Evolutionary conservation across 2,329 filamentous ascomycete species (phyloP), one percentile per base, ranked within the genome.

Genomic region (Tolypocladium inflatum): DNA sequence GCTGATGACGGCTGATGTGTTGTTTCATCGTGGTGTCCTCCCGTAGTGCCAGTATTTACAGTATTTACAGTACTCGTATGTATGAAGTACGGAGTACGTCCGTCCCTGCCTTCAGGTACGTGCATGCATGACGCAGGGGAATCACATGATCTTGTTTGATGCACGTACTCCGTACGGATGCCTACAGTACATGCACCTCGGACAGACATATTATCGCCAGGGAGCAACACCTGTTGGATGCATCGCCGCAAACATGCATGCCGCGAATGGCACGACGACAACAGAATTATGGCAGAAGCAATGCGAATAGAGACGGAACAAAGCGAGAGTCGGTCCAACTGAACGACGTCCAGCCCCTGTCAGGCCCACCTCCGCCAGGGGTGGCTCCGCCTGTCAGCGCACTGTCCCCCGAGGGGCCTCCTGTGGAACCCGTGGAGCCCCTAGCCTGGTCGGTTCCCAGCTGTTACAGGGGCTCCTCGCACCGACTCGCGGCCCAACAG

Each of bases 321-420:
- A 17, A 19, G 45, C 43, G 11, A 17, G 4, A 45, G 3, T 37
- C 35, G 35, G 35, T 37, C 30, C 30, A 33, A 33, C 35, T n/a
- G 35, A 37, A 37, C 43, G 43, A 48, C 23, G 21, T 26, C 21
- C 23, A 23, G 23, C 23, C 43, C 43, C 23, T 15, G 23, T 13
- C n/a, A 11, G 6, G 43, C n/a, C 43, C 43, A 26, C 13, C 43
- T 23, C 23, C 30, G 43, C 43, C 43, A 30, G 43, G 43, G 21
- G 26, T 33, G 45, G 45, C 45, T 50, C 45, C 26, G 54, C 48
- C 58, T 54, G 58, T 56, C 58, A 37, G 55, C 60, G 58, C 60
- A 60, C 58, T 59, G 56, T 59, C 53, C 55, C 23, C 55, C 30
- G 30, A 33, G 30, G 30, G 30, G 6, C 21, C 11, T 30, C 30